These are phyloP conservation scores for Lentinus brumalis DNA, from an alignment of 768 basidiomycete species.

Conservation along the genomic window DNA sequence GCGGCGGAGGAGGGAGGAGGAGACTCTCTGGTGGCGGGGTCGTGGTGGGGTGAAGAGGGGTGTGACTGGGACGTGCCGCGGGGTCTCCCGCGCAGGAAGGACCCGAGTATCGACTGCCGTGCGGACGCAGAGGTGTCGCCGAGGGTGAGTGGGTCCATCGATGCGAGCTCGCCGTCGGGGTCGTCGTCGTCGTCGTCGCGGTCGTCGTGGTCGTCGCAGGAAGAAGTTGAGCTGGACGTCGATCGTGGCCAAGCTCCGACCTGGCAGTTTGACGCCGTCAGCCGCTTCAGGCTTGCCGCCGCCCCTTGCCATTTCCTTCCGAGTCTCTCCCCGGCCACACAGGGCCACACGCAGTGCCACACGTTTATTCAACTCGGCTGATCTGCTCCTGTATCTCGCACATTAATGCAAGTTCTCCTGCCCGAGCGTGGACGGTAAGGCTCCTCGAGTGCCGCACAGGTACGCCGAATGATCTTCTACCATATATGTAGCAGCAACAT, in stretches of 20 bases:
- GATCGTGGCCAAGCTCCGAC: constrained; percentile 20
- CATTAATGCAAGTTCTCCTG: too few species aligned
- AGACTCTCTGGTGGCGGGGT: constrained; percentile 40
- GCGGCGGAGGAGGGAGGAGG: constrained; percentile 47
- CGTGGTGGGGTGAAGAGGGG: constrained; percentile 39
- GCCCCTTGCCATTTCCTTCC: constrained; percentile 8
- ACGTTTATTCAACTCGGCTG: not conserved
- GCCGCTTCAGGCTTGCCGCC: constrained; percentile 19
- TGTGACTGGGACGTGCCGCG: constrained; percentile 69
- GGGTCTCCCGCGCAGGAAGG: constrained; percentile 69
- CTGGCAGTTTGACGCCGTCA: constrained; percentile 22
- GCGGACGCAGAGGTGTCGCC: constrained; percentile 36
- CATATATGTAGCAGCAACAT: too few species aligned
- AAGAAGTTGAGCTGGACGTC: constrained; percentile 17
- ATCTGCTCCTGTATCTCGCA: not conserved
- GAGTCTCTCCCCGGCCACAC: not conserved
- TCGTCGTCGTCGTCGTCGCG: constrained; percentile 9
- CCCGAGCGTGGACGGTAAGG: not conserved
- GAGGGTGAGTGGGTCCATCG: constrained; percentile 33
- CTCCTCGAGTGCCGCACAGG: not conserved
- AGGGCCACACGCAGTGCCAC: not conserved
- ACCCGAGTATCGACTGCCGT: constrained; percentile 69
- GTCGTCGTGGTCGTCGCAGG: constrained; percentile 13
- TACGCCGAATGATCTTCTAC: not conserved
- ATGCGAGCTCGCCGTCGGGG: constrained; percentile 12